A percentile compares a stretch with the other conserved stretches of the same genome.
Conservation (phyloP, 352 stramenopile species). For the Phytophthora capsici region DNA sequence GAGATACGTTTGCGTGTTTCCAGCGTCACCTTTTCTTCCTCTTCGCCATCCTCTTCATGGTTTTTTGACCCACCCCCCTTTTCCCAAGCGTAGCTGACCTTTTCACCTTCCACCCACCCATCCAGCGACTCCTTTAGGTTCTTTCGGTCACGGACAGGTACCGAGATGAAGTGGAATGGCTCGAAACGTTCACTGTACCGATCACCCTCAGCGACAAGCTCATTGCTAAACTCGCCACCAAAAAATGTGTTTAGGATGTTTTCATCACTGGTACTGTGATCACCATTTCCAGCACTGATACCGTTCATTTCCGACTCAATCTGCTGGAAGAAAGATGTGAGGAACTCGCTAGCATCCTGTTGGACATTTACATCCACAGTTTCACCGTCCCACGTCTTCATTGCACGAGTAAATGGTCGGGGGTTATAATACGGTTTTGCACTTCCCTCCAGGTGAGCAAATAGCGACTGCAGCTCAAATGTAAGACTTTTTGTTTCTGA, state of each 20-base stretch:
- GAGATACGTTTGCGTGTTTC: conserved; percentile 92
- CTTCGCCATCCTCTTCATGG: conserved; percentile 26
- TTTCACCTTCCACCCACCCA: conserved; percentile 90
- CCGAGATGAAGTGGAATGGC: conserved; percentile 92
- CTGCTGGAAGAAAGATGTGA: conserved; percentile 94
- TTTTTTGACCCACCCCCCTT: conserved; percentile 32
- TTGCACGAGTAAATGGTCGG: conserved; percentile 70
- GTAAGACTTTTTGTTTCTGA: conserved; percentile 52
- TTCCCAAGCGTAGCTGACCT: conserved; percentile 92
- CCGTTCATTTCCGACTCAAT: conserved; percentile 92
- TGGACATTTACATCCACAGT: conserved; percentile 91
- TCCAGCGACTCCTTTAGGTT: conserved; percentile 88
- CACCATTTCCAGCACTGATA: conserved; percentile 38
- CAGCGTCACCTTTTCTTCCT: conserved; percentile 78
- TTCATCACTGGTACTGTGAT: conserved; percentile 58
- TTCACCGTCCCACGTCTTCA: conserved; percentile 91
- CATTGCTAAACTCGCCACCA: conserved; percentile 92
- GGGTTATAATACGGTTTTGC: conserved; percentile 89
- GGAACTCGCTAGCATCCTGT: conserved; percentile 94
- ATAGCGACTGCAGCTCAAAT: conserved; percentile 91
- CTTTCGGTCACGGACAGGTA: conserved; percentile 88
- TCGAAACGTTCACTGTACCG: conserved; percentile 90
- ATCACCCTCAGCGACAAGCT: conserved; percentile 88
- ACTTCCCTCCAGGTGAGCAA: conserved; percentile 89
- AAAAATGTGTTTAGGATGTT: conserved; percentile 89